Evolutionary conservation across 768 basidiomycete genomes (phyloP).

Genomic region (Cantharellus cinnabarinus): DNA sequence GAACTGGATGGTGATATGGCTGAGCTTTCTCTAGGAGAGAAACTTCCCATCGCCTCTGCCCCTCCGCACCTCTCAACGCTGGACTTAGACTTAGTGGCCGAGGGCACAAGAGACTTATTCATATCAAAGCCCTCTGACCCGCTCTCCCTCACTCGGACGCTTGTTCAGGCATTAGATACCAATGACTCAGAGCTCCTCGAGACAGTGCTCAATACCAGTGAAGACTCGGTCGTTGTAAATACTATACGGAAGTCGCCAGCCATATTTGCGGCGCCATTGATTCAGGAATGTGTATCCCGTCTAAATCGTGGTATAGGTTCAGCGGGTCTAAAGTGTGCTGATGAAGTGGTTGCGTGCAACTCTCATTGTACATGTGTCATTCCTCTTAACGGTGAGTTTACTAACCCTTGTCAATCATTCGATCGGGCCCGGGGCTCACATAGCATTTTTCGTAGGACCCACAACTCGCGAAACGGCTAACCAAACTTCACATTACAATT

Average conservation of each 20-base stretch:
- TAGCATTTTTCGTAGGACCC: constrained; percentile 42
- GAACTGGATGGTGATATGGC: constrained; percentile 66
- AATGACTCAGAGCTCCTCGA: constrained; percentile 75
- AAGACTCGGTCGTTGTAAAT: constrained; percentile 60
- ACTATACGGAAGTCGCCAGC: constrained; percentile 75
- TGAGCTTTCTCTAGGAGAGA: constrained; percentile 80
- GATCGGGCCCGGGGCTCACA: too few species aligned
- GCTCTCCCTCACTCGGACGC: constrained; percentile 72
- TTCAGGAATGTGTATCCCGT: constrained; percentile 77
- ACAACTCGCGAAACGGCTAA: constrained; percentile 70
- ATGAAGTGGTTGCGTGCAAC: constrained; percentile 66
- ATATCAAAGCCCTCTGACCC: background rate
- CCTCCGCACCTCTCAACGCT: constrained; percentile 12
- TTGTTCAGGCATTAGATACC: constrained; percentile 92
- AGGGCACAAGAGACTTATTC: background rate
- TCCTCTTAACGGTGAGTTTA: constrained; percentile 75
- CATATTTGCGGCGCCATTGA: constrained; percentile 65
- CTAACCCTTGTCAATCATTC: too few species aligned
- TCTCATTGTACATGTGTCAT: constrained; percentile 66
- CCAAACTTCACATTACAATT: constrained; percentile 65
- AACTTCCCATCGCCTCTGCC: constrained; percentile 29
- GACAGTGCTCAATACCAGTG: constrained; percentile 68
- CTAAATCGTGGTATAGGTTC: constrained; percentile 52
- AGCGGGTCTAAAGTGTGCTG: constrained; percentile 36
- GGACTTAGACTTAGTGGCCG: too few species aligned